Evolutionary conservation across 2,329 filamentous ascomycete genomes (phyloP).

Genomic region (Alternaria metachromatica): DNA sequence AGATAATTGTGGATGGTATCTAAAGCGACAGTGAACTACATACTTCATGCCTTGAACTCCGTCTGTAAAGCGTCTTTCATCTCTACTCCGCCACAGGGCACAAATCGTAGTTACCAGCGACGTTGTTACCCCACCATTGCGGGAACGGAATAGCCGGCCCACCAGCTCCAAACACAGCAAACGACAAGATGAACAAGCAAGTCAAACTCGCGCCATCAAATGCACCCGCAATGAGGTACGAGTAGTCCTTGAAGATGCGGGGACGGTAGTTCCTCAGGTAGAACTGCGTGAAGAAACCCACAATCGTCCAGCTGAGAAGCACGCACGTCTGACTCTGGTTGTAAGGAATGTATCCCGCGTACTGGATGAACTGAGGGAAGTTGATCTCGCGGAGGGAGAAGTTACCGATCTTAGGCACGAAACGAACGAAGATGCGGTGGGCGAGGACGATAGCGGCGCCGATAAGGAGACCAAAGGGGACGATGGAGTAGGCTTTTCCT

Average conservation of each 20-base stretch:
- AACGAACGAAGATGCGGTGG: slow-evolving; percentile 16
- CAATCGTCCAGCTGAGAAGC: slow-evolving; percentile 21
- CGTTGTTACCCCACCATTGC: slow-evolving; percentile 23
- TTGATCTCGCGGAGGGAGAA: slow-evolving; percentile 21
- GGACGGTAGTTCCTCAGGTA: slow-evolving; percentile 24
- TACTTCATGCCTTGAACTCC: not conserved
- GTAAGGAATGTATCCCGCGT: slow-evolving; percentile 19
- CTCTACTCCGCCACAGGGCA: slow-evolving; percentile 16
- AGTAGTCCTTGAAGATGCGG: slow-evolving; percentile 26
- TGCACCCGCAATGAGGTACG: slow-evolving; percentile 20
- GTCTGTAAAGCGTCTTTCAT: not conserved
- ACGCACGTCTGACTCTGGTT: slow-evolving; percentile 22
- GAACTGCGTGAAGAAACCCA: slow-evolving; percentile 20
- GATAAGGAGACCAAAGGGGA: slow-evolving; percentile 18
- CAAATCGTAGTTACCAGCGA: slow-evolving; percentile 20
- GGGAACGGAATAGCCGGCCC: slow-evolving; percentile 17
- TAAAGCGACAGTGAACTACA: not conserved
- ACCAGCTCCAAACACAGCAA: slow-evolving; percentile 22
- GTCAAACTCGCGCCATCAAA: slow-evolving; percentile 22
- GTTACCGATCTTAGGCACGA: slow-evolving; percentile 18
- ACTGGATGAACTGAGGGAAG: slow-evolving; percentile 22
- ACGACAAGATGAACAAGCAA: slow-evolving; percentile 20
- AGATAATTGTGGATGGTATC: not conserved
- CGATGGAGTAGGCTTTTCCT: slow-evolving; percentile 17
- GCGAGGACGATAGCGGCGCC: slow-evolving; percentile 16